Evolutionary conservation across 768 basidiomycete genomes (phyloP).

Genomic region (Collybia mongolica): DNA sequence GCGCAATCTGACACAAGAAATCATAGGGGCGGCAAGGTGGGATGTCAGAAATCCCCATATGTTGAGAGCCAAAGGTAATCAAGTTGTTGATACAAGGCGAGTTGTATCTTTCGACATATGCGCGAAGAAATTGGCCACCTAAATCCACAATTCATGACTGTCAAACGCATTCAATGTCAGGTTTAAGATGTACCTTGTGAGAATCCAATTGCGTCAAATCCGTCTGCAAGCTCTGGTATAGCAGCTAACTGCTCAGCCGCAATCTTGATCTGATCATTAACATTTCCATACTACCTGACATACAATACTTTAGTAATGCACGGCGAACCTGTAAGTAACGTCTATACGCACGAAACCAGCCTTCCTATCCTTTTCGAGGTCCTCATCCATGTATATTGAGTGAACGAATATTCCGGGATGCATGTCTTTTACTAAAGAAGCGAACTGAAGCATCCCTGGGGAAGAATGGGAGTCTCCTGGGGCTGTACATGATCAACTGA

Average conservation of each 20-base stretch:
- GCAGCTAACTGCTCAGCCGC: conserved; percentile 64
- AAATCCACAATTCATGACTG: background rate
- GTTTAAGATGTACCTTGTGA: conserved; percentile 64
- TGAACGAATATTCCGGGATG: conserved; percentile 80
- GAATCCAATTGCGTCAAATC: conserved; percentile 87
- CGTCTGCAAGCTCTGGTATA: conserved; percentile 61
- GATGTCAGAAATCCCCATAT: conserved; percentile 83
- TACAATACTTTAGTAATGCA: background rate
- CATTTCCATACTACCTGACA: conserved; percentile 66
- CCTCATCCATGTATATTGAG: conserved; percentile 64
- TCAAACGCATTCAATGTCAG: background rate
- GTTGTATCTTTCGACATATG: conserved; percentile 77
- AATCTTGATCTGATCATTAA: conserved; percentile 64
- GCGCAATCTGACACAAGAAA: conserved; percentile 66
- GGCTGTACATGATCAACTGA: background rate
- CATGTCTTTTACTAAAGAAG: conserved; percentile 52
- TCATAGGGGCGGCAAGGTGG: conserved; percentile 65
- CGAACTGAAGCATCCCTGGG: conserved; percentile 69
- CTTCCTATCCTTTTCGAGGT: conserved; percentile 58
- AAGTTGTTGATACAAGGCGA: conserved; percentile 74
- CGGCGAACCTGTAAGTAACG: background rate
- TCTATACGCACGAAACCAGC: conserved; percentile 68
- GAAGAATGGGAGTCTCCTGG: conserved; percentile 76
- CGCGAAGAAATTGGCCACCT: conserved; percentile 88
- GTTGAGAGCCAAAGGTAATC: conserved; percentile 85